phyloP scores from a whole-genome alignment of 2,329 filamentous ascomycete genomes.

The Neopestalotiopsis sp. region DNA sequence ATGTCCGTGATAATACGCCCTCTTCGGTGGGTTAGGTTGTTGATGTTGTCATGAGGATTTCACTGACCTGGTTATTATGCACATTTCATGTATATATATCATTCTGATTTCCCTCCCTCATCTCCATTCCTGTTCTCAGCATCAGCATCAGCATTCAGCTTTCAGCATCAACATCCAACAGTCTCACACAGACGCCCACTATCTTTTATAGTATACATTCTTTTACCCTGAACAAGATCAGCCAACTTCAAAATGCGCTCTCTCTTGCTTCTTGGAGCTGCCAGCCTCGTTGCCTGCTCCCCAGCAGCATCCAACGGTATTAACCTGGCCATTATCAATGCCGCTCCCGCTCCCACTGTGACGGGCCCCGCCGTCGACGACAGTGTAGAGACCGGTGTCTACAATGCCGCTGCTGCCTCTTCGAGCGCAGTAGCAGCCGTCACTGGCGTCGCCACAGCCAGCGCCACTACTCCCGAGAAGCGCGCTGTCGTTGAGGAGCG shows the following conservation, averaged over 20 bases:
- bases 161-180: not conserved
- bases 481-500: conserved; percentile 11
- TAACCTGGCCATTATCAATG: conserved; percentile 17
- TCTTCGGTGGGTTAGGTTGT: not conserved
- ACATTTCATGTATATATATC: conserved; percentile 6
- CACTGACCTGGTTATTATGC: not conserved
- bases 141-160: conserved; percentile 4
- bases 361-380: conserved; percentile 13
- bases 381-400: conserved; percentile 9
- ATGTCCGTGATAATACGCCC: not conserved
- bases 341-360: conserved; percentile 12
- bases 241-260: conserved; percentile 13
- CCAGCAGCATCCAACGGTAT: conserved; percentile 13
- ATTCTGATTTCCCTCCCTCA: not conserved
- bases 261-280: conserved; percentile 18
- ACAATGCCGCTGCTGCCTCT: conserved; percentile 16
- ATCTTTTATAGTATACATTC: not conserved
- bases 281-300: conserved; percentile 18
- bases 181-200: not conserved
- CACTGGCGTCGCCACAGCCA: conserved; percentile 14
- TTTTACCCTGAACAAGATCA: not conserved
- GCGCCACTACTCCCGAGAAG: conserved; percentile 1
- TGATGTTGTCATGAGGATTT: not conserved
- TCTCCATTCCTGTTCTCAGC: not conserved
- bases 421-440: conserved; percentile 17